Evolutionary conservation across 805 yeast species (phyloP).

Genomic region (Saccharomycopsis javanensis): DNA sequence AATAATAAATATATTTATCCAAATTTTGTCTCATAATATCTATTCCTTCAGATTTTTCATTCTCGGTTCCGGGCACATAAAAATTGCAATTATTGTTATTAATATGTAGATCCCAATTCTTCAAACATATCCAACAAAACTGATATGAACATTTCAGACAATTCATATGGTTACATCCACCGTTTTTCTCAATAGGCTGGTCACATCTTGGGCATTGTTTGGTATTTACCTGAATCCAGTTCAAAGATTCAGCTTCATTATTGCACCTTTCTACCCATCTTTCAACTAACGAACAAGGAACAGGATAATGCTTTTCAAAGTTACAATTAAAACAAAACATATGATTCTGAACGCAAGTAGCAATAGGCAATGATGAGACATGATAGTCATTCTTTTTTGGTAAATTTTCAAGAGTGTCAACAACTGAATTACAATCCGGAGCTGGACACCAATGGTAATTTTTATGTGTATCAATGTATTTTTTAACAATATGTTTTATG

Average conservation of each 20-base stretch:
- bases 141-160: conserved; percentile 69
- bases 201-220: conserved; percentile 79
- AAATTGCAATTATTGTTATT: conserved; percentile 54
- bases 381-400: conserved; percentile 23
- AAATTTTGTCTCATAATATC: conserved; percentile 30
- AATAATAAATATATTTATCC: conserved; percentile 62
- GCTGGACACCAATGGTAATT: conserved; percentile 74
- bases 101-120: conserved; percentile 66
- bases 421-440: conserved; percentile 60
- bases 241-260: conserved; percentile 80
- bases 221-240: conserved; percentile 82
- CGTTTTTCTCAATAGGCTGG: conserved; percentile 78
- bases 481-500: conserved; percentile 25
- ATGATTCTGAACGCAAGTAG: conserved; percentile 55
- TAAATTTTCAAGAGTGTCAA: conserved; percentile 32
- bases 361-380: conserved; percentile 46
- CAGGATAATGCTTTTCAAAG: conserved; percentile 70
- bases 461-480: conserved; percentile 42
- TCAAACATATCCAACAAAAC: conserved; percentile 90
- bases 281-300: conserved; percentile 62
- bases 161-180: conserved; percentile 96
- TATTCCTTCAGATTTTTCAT: conserved; percentile 27
- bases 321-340: conserved; percentile 73
- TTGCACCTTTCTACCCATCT: conserved; percentile 71
- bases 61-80: conserved; percentile 31